Evolutionary conservation across 176 grass and related monocot genomes (phyloP).

Genomic region (Bolboschoenus planiculmis): DNA sequence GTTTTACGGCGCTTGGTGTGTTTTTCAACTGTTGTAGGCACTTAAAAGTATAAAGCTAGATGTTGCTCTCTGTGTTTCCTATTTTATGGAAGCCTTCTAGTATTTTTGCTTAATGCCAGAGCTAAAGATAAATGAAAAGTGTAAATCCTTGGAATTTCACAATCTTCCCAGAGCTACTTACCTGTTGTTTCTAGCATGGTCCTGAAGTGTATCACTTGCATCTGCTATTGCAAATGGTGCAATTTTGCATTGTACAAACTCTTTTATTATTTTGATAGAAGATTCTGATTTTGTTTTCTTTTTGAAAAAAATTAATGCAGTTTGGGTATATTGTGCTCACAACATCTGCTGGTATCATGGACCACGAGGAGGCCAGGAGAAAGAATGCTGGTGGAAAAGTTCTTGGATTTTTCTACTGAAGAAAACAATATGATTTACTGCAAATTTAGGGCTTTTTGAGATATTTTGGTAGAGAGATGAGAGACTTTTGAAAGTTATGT

Average conservation of each 20-base stretch:
- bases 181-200: neutral
- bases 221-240: neutral
- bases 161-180: neutral
- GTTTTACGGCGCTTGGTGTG: neutral
- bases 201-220: neutral
- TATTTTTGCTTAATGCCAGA: neutral
- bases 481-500: constrained; percentile 14
- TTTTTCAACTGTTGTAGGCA: neutral
- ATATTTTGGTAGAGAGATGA: neutral
- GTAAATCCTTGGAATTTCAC: neutral
- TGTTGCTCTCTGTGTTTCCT: neutral
- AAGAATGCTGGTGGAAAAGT: constrained; percentile 75
- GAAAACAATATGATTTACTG: neutral
- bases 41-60: neutral
- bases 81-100: neutral
- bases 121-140: neutral
- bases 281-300: neutral
- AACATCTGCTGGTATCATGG: constrained; percentile 76
- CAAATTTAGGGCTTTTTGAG: neutral
- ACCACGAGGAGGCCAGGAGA: constrained; percentile 67
- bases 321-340: constrained; percentile 77
- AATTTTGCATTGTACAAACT: neutral
- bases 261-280: neutral
- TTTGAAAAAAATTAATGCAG: constrained; percentile 24
- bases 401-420: constrained; percentile 63